Evolutionary conservation across 2,329 filamentous ascomycete genomes (phyloP), one percentile per base, ranked within the genome.

Genomic region (Arthrobotrys megalospora): DNA sequence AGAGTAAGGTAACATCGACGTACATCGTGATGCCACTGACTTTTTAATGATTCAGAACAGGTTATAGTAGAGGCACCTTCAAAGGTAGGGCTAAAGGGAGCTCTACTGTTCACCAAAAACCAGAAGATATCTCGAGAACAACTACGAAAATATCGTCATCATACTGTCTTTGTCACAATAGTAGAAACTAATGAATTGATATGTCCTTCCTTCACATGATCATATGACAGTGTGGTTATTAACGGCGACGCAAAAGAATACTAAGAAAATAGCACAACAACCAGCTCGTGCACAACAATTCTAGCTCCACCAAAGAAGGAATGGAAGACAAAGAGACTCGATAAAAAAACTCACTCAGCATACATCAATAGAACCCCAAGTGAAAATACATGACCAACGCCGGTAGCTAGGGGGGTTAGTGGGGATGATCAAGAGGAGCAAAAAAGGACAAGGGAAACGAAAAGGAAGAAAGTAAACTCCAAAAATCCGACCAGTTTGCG

Each of bases 351-450:
- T 28, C 19, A 32, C 28, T 64, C 60, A 64, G 19, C 43, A 19
- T 62, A 71, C 67, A 77, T 71, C 50, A 19, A 58, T 36, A 48
- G 43, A 45, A 63, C 50, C 43, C 45, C 47, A 45, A 38, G 19
- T 55, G n/a, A 47, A 43, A 65, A 67, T 71, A 77, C 66, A 77
- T 71, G 60, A 71, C 73, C 73, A 77, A 77, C 73, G 73, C 73
- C 73, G 28, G 52, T 36, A 45, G 10, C 50, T 53, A 58, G 38
- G 28, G 19, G n/a, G 48, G n/a, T n/a, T 5, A n/a, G 63, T 11
- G 14, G 64, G 32, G 41, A 34, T 24, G n/a, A 58, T 1, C 3
- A 36, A 48, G 11, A 38, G 11, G 28, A 16, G 19, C 1, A 21
- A 38, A 45, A 53, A 63, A 43, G 48, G 45, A 14, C 6, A 11